These are phyloP conservation scores for Sphagnum magellanicum DNA, from an alignment of 228 moss, liverwort and hornwort genomes.

Conservation along the genomic window DNA sequence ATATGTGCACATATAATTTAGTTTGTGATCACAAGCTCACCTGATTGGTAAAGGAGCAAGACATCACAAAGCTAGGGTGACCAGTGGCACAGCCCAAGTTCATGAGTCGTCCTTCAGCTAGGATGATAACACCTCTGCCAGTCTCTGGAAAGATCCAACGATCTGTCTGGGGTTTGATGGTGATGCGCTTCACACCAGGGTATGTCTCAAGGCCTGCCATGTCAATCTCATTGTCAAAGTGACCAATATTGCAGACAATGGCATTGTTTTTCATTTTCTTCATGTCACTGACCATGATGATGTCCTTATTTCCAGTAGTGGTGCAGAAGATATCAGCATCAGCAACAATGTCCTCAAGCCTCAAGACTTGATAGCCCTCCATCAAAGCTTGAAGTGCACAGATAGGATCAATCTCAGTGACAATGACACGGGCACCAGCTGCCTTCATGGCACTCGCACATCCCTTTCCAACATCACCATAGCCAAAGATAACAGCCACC, in stretches of 20 bases:
- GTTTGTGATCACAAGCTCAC: not conserved
- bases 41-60: conserved; percentile 71
- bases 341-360: conserved; percentile 54
- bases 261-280: conserved; percentile 97
- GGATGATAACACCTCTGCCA: conserved; percentile 46
- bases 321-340: conserved; percentile 83
- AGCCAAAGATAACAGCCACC: conserved; percentile 73
- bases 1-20: not conserved
- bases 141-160: conserved; percentile 54
- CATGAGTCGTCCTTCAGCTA: conserved; percentile 72
- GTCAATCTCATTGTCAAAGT: conserved; percentile 81
- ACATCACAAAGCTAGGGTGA: conserved; percentile 62
- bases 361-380: conserved; percentile 72
- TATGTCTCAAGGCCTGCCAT: conserved; percentile 48
- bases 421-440: conserved; percentile 71
- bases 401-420: conserved; percentile 91
- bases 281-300: conserved; percentile 93
- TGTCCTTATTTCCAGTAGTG: conserved; percentile 95
- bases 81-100: conserved; percentile 65
- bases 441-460: conserved; percentile 91
- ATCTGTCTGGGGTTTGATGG: conserved; percentile 67
- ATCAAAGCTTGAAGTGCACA: conserved; percentile 89
- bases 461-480: conserved; percentile 89
- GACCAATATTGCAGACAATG: conserved; percentile 96
- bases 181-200: conserved; percentile 40